A percentile compares a stretch with the other conserved stretches of the same genome.
phyloP scores from a whole-genome alignment of 2,329 filamentous ascomycete species.

The Colletotrichum nymphaeae region DNA sequence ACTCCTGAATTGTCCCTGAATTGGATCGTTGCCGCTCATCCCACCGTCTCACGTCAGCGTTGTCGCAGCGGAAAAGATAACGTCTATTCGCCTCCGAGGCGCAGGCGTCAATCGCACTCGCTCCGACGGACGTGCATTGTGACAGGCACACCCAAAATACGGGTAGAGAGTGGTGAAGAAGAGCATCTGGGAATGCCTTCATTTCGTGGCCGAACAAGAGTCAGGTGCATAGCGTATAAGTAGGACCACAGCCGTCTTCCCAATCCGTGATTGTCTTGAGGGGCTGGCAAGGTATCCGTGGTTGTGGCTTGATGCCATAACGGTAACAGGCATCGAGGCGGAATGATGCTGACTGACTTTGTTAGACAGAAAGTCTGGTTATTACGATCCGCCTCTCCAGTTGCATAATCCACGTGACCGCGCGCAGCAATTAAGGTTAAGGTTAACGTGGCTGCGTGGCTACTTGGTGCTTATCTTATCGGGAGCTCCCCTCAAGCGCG shows the following conservation, averaged over 20 bases:
- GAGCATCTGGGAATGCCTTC: background rate
- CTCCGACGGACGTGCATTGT: background rate
- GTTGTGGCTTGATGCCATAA: background rate
- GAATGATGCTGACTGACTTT: background rate
- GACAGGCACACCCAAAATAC: background rate
- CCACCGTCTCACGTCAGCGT: background rate
- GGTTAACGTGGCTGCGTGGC: background rate
- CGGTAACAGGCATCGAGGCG: too few relatives aligned
- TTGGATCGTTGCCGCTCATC: background rate
- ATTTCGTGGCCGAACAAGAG: background rate
- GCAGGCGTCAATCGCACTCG: constrained; percentile 7
- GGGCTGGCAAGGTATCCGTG: background rate
- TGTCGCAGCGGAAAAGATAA: background rate
- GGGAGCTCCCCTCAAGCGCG: background rate
- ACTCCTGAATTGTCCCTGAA: background rate
- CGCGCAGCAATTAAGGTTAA: background rate
- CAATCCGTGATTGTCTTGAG: background rate
- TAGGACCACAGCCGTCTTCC: background rate
- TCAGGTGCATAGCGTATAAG: background rate
- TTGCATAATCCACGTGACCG: background rate
- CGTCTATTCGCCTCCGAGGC: background rate
- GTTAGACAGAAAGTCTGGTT: background rate
- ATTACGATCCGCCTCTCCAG: background rate
- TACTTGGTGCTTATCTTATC: background rate
- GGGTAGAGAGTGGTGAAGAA: background rate